Evolutionary conservation across 768 basidiomycete species (phyloP).

Genomic region (Pholiota conissans): DNA sequence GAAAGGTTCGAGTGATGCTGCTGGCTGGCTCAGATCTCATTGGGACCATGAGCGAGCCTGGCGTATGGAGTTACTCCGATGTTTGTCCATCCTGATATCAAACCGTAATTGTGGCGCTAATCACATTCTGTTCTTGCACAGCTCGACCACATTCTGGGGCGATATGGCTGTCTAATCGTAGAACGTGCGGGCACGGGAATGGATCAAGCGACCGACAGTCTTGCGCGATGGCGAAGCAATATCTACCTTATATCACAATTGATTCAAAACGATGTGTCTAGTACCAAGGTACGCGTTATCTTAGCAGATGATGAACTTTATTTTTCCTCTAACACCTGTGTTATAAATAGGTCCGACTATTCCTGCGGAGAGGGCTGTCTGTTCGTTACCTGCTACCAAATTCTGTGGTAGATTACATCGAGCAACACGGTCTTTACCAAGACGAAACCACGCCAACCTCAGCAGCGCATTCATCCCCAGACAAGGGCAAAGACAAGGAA

Average conservation of each 20-base stretch:
- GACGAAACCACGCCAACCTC: conserved; percentile 49
- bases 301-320: background rate
- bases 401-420: conserved; percentile 93
- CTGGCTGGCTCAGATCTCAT: conserved; percentile 98
- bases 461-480: conserved; percentile 28
- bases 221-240: conserved; percentile 78
- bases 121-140: conserved; percentile 30
- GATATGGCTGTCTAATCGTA: conserved; percentile 92
- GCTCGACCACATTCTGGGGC: conserved; percentile 95
- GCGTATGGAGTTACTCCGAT: conserved; percentile 95
- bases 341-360: conserved; percentile 53
- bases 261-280: conserved; percentile 96
- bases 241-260: conserved; percentile 92
- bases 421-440: conserved; percentile 73
- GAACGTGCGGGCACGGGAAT: conserved; percentile 94
- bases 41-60: conserved; percentile 96
- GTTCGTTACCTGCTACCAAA: conserved; percentile 90
- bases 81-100: conserved; percentile 48
- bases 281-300: conserved; percentile 68
- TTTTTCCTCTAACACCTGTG: background rate
- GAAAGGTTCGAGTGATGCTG: conserved; percentile 84
- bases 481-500: conserved; percentile 34
- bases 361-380: conserved; percentile 77
- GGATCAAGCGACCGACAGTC: conserved; percentile 74
- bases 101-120: conserved; percentile 3